phyloP scores from a whole-genome alignment of 768 basidiomycete species.

The Phallus indusiatus region DNA sequence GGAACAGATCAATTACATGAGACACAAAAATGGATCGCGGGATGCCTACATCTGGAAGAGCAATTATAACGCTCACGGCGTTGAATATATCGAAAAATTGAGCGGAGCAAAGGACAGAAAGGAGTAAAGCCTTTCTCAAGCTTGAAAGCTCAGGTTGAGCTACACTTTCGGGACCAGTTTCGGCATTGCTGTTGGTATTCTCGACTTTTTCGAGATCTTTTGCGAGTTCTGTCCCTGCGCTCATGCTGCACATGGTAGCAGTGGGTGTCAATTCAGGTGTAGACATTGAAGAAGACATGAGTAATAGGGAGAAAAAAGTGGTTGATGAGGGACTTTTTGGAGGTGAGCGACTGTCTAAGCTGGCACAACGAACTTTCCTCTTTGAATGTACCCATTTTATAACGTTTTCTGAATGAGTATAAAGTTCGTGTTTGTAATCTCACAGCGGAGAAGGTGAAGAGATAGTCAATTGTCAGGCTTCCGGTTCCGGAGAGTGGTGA shows the following conservation, averaged over 20 bases:
- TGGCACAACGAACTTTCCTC: too few species aligned
- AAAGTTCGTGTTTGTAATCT: too few species aligned
- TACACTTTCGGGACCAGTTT: background rate
- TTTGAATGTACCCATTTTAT: too few species aligned
- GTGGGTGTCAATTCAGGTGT: background rate
- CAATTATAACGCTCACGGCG: constrained; percentile 8
- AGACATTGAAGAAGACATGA: background rate
- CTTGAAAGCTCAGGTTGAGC: background rate
- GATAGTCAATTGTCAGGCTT: too few species aligned
- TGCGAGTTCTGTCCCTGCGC: background rate
- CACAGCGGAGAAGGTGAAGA: too few species aligned
- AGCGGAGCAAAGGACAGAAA: constrained; percentile 31
- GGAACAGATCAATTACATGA: background rate
- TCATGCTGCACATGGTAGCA: background rate
- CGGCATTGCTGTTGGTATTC: background rate
- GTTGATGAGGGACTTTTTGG: background rate
- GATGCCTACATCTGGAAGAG: constrained; percentile 1
- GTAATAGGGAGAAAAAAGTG: background rate
- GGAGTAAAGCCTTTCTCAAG: constrained; percentile 21
- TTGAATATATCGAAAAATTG: constrained; percentile 37
- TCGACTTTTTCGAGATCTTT: background rate
- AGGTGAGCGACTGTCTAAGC: background rate
- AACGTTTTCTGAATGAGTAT: too few species aligned
- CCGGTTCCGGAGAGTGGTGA: too few species aligned
- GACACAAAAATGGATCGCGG: background rate